phyloP scores from a whole-genome alignment of 495 filamentous ascomycete species.

The Aeminium ludgeri region DNA sequence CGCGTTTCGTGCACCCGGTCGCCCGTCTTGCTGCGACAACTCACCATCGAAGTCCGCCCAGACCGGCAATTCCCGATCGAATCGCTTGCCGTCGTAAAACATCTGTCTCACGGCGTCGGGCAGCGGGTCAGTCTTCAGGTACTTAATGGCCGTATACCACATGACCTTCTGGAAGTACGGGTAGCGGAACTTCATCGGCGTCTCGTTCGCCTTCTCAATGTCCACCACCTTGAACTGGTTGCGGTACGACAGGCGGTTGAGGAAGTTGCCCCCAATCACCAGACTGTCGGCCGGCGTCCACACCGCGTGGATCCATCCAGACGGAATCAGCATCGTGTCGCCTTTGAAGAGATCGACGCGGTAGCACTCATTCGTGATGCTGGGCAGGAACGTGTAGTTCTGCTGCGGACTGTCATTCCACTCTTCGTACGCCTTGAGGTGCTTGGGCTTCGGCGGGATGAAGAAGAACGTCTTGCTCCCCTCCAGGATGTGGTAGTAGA shows the following conservation, averaged over 20 bases:
- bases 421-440: conserved; percentile 62
- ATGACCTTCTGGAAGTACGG: conserved; percentile 61
- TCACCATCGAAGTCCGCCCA: conserved; percentile 41
- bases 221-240: conserved; percentile 58
- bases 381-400: conserved; percentile 48
- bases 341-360: conserved; percentile 55
- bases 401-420: conserved; percentile 62
- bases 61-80: conserved; percentile 37
- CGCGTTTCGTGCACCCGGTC: conserved; percentile 34
- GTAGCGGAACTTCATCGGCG: conserved; percentile 52
- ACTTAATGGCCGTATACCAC: conserved; percentile 53
- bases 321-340: conserved; percentile 65
- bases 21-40: conserved; percentile 32
- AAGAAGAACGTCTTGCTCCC: conserved; percentile 68
- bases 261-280: conserved; percentile 63
- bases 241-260: conserved; percentile 50
- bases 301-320: conserved; percentile 68
- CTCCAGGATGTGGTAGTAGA: conserved; percentile 63
- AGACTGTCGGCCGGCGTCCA: conserved; percentile 64
- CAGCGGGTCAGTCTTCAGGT: conserved; percentile 49
- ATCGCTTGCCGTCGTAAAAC: conserved; percentile 39
- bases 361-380: conserved; percentile 57
- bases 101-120: conserved; percentile 39
- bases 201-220: conserved; percentile 58
- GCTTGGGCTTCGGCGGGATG: conserved; percentile 56